A percentile compares a stretch with the other conserved stretches of the same genome.
Evolutionary conservation across 2,329 filamentous ascomycete species (phyloP).

Genomic region (Stagonosporopsis rhizophila): DNA sequence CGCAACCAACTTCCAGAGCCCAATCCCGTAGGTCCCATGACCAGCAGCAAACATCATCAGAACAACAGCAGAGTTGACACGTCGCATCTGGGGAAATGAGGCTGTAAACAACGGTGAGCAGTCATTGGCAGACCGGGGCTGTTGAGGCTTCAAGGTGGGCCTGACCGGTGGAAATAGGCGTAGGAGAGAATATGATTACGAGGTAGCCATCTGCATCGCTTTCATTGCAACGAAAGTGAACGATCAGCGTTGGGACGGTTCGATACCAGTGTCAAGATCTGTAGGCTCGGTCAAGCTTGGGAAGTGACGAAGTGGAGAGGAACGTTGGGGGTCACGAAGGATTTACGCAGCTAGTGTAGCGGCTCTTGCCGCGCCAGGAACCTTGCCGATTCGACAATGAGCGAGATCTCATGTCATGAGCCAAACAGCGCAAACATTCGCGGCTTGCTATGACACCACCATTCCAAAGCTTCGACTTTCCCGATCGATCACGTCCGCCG

Average conservation of each 20-base stretch:
- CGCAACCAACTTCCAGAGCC: background rate
- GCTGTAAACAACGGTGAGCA: slow-evolving; percentile 2
- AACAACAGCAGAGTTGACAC: slow-evolving; percentile 2
- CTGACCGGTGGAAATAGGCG: slow-evolving; percentile 12
- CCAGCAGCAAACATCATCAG: background rate
- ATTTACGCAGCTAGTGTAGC: slow-evolving; percentile 7
- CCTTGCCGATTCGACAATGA: slow-evolving; percentile 12
- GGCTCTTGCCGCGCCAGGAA: slow-evolving; percentile 12
- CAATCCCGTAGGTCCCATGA: background rate
- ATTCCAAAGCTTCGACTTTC: slow-evolving; percentile 15
- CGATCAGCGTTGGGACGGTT: background rate
- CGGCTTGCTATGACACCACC: slow-evolving; percentile 35
- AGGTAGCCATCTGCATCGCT: no score
- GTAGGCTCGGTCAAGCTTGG: background rate
- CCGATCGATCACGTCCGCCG: slow-evolving; percentile 18
- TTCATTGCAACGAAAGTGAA: background rate
- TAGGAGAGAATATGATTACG: background rate
- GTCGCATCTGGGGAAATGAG: slow-evolving; percentile 4
- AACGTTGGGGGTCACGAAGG: slow-evolving; percentile 7
- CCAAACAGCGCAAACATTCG: slow-evolving; percentile 35
- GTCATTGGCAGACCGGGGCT: slow-evolving; percentile 3
- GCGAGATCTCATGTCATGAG: slow-evolving; percentile 18
- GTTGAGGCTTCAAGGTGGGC: slow-evolving; percentile 8
- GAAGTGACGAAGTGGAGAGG: background rate
- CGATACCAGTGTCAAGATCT: background rate